phyloP scores from a whole-genome alignment of 2,329 filamentous ascomycete species.

The Triangularia setosa region DNA sequence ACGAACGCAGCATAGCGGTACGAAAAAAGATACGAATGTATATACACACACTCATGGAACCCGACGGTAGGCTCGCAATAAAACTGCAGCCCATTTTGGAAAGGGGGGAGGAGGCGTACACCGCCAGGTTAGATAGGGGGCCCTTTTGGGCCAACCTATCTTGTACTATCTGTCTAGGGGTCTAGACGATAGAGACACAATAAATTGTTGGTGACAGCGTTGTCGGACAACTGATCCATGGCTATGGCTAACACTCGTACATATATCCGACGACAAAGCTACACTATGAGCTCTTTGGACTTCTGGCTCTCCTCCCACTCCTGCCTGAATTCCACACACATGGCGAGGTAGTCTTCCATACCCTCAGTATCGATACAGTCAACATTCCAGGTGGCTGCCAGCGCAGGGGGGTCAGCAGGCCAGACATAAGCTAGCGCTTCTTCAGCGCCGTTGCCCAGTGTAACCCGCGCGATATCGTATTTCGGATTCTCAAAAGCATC shows the following conservation, averaged over 20 bases:
- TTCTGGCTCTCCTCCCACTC: conserved; percentile 6
- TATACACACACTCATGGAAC: conserved; percentile 1
- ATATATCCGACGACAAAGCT: too few relatives aligned
- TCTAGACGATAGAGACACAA: neutral
- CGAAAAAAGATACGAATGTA: conserved; percentile 2
- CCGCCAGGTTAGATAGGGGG: neutral
- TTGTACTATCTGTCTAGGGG: neutral
- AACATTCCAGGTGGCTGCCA: conserved; percentile 3
- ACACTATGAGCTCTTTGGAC: neutral
- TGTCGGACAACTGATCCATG: neutral
- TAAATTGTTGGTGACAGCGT: neutral
- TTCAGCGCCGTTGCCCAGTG: neutral
- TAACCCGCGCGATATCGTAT: conserved; percentile 12
- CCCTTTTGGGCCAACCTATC: neutral
- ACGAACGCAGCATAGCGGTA: neutral
- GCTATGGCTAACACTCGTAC: neutral
- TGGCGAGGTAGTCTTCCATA: conserved; percentile 2
- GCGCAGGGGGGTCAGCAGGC: conserved; percentile 4
- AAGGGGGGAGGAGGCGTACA: neutral
- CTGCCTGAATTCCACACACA: neutral
- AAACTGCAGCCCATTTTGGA: neutral
- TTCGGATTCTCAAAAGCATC: conserved; percentile 17
- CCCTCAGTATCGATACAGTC: neutral
- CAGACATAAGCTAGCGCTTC: conserved; percentile 9
- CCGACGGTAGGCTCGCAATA: neutral